Evolutionary conservation across 2,329 filamentous ascomycete genomes (phyloP).

Genomic region (Aspergillus ibericus): DNA sequence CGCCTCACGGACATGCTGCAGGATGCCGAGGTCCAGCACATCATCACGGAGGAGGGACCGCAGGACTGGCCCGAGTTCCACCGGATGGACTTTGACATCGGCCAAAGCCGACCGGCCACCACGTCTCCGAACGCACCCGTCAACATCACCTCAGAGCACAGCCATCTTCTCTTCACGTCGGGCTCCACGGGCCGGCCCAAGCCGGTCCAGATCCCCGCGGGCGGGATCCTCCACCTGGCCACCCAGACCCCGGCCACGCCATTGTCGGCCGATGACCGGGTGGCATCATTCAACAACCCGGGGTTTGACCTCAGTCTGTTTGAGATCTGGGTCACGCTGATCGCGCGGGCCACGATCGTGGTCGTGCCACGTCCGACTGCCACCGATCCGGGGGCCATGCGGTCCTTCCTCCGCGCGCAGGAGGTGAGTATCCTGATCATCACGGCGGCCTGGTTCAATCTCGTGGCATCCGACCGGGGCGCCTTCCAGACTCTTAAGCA

Average conservation of each 20-base stretch:
- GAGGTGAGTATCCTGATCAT: slow-evolving; percentile 1
- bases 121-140: no score
- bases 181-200: slow-evolving; percentile 72
- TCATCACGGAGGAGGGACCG: background rate
- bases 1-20: background rate
- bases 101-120: no score
- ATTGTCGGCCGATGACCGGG: slow-evolving; percentile 8
- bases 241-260: slow-evolving; percentile 2
- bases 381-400: background rate
- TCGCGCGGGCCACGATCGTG: slow-evolving; percentile 13
- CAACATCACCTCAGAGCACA: background rate
- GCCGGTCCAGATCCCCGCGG: slow-evolving; percentile 72
- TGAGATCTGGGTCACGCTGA: slow-evolving; percentile 14
- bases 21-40: background rate
- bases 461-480: background rate
- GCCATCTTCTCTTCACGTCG: slow-evolving; percentile 56
- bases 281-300: slow-evolving; percentile 15
- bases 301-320: slow-evolving; percentile 17
- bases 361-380: background rate
- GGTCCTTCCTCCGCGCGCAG: background rate
- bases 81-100: background rate
- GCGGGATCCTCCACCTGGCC: slow-evolving; percentile 10
- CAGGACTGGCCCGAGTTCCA: background rate
- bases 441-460: slow-evolving; percentile 4
- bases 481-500: slow-evolving; percentile 7